These are phyloP conservation scores for Russula sp. DNA, from an alignment of 768 basidiomycete species.

Conservation along the genomic window DNA sequence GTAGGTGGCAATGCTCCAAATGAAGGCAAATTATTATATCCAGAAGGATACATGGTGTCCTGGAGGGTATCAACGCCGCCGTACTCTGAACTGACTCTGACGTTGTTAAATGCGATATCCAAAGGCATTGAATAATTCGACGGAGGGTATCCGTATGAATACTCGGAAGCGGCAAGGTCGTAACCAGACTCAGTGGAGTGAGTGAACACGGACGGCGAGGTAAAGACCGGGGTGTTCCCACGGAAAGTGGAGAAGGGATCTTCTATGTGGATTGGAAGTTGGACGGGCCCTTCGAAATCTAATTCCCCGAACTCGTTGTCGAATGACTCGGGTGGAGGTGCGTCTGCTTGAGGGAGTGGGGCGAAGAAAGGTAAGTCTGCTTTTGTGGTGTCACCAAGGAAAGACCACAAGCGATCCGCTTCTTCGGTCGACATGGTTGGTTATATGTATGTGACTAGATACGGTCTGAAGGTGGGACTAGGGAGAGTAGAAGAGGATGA, in stretches of 20 bases:
- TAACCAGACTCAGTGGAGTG: slow-evolving; percentile 71
- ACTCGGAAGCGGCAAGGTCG: slow-evolving; percentile 45
- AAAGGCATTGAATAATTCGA: slow-evolving; percentile 36
- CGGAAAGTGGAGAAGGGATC: slow-evolving; percentile 59
- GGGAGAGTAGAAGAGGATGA: not conserved
- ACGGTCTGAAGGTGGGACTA: not conserved
- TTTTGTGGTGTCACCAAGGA: slow-evolving; percentile 1
- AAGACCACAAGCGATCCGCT: slow-evolving; percentile 2
- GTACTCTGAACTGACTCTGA: slow-evolving; percentile 55
- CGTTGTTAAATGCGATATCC: slow-evolving; percentile 65
- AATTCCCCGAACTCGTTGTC: slow-evolving; percentile 73
- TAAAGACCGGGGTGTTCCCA: slow-evolving; percentile 54
- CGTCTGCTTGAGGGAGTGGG: slow-evolving; percentile 50
- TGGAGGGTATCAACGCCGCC: slow-evolving; percentile 24
- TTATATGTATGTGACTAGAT: slow-evolving; percentile 6
- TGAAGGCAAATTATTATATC: slow-evolving; percentile 20
- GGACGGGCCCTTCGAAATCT: slow-evolving; percentile 48
- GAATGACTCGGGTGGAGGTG: slow-evolving; percentile 75
- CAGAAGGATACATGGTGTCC: slow-evolving; percentile 7
- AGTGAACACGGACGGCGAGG: slow-evolving; percentile 73
- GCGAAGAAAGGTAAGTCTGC: slow-evolving; percentile 15
- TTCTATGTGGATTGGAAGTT: slow-evolving; percentile 45
- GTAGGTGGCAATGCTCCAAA: slow-evolving; percentile 18
- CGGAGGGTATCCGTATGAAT: slow-evolving; percentile 50
- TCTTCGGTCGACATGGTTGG: not conserved